Conservation (phyloP, 1,284 basidiomycete species). For the Rhodofomes roseus region DNA sequence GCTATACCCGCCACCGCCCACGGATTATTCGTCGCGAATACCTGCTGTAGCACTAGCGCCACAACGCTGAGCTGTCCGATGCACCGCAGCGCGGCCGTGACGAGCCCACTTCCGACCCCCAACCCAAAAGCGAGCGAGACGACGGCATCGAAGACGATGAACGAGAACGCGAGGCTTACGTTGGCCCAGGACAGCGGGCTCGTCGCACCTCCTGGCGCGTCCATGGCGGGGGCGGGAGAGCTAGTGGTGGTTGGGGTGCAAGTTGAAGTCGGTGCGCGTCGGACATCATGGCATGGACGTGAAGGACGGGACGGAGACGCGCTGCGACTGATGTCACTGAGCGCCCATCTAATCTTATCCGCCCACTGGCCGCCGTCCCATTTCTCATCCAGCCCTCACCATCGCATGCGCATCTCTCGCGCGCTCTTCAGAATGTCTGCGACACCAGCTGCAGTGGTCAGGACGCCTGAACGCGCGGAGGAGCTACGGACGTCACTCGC, state of each 20-base stretch:
- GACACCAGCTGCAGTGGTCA: neutral
- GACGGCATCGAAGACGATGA: constrained; percentile 63
- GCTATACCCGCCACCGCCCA: constrained; percentile 74
- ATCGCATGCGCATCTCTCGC: neutral
- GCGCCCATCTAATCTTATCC: neutral
- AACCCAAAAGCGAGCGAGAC: constrained; percentile 64
- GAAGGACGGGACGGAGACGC: neutral
- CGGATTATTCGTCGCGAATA: constrained; percentile 72
- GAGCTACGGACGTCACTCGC: constrained; percentile 51
- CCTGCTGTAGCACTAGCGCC: constrained; percentile 63
- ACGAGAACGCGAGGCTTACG: constrained; percentile 69
- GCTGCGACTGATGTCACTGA: neutral
- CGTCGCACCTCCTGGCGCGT: constrained; percentile 10
- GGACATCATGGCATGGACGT: neutral
- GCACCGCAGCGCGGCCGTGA: constrained; percentile 71
- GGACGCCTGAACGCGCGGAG: constrained; percentile 28
- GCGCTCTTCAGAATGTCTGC: neutral
- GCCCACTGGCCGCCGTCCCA: neutral
- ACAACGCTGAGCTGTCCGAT: constrained; percentile 74
- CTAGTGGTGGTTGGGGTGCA: neutral
- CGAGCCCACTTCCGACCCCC: constrained; percentile 63
- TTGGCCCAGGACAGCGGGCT: constrained; percentile 60
- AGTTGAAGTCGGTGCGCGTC: neutral
- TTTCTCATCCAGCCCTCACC: constrained; percentile 1
- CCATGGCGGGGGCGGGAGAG: constrained; percentile 9